Conservation (phyloP, 192 early-diverging fungal genomes). For the Phlyctochytrium bullatum region DNA sequence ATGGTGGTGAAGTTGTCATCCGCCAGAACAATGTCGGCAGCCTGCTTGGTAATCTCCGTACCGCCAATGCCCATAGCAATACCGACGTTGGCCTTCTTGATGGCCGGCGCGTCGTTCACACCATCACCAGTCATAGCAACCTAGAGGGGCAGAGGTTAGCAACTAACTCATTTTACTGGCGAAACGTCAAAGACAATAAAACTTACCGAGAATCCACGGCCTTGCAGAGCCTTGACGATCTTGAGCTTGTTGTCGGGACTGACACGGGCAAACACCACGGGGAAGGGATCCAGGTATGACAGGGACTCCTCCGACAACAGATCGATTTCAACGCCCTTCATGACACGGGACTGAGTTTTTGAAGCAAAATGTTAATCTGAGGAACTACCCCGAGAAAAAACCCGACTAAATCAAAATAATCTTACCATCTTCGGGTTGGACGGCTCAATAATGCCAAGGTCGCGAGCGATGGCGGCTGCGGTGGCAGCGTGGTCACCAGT, state of each 20-base stretch:
- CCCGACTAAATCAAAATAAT: slow-evolving; percentile 6
- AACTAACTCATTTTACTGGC: neutral
- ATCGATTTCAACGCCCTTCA: slow-evolving; percentile 88
- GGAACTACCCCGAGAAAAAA: neutral
- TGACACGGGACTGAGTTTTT: slow-evolving; percentile 60
- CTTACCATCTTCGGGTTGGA: slow-evolving; percentile 33
- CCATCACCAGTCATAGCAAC: slow-evolving; percentile 96
- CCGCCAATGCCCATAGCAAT: slow-evolving; percentile 96
- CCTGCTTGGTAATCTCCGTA: slow-evolving; percentile 98
- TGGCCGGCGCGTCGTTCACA: slow-evolving; percentile 91
- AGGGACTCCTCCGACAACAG: slow-evolving; percentile 87
- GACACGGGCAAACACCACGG: slow-evolving; percentile 95
- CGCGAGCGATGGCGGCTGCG: slow-evolving; percentile 86
- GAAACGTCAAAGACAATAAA: neutral
- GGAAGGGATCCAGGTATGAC: slow-evolving; percentile 77
- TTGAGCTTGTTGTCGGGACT: slow-evolving; percentile 96
- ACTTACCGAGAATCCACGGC: slow-evolving; percentile 55
- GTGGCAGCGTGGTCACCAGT: slow-evolving; percentile 96
- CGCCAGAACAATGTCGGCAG: slow-evolving; percentile 91
- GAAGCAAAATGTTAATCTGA: neutral
- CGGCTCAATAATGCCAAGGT: slow-evolving; percentile 81
- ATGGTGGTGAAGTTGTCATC: slow-evolving; percentile 98
- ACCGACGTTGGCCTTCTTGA: slow-evolving; percentile 94
- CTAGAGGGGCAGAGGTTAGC: slow-evolving; percentile 2
- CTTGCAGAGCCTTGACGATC: slow-evolving; percentile 89